These are phyloP conservation scores for Graphilbum fragrans DNA, from an alignment of 2,329 filamentous ascomycete genomes.

Conservation along the genomic window DNA sequence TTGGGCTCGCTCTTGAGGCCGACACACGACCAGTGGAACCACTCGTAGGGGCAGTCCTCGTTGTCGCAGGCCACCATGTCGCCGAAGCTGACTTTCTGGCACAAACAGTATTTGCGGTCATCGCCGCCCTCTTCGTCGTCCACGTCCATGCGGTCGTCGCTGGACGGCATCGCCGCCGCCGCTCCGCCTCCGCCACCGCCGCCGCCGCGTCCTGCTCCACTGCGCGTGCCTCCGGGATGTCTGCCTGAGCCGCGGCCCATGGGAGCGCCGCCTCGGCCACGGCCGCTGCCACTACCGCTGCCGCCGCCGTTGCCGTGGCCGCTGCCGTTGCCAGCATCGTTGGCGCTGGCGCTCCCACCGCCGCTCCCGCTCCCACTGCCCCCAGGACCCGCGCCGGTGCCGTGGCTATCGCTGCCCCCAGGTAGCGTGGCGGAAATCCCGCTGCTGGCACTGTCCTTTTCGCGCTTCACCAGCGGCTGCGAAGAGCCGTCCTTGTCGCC, in stretches of 20 bases:
- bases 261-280: background rate
- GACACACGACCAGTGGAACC: slow-evolving; percentile 76
- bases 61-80: slow-evolving; percentile 89
- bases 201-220: background rate
- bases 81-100: slow-evolving; percentile 72
- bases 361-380: too few species aligned
- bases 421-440: background rate
- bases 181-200: background rate
- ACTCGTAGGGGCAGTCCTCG: slow-evolving; percentile 67
- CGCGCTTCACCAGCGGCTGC: slow-evolving; percentile 6
- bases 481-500: slow-evolving; percentile 5
- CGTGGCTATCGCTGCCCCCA: too few species aligned
- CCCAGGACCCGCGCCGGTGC: background rate
- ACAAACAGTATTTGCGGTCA: slow-evolving; percentile 74
- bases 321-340: background rate
- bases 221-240: background rate
- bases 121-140: slow-evolving; percentile 61
- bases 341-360: background rate
- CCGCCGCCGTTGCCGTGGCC: slow-evolving; percentile 4
- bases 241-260: background rate
- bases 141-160: slow-evolving; percentile 40
- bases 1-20: slow-evolving; percentile 56
- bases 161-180: slow-evolving; percentile 18
- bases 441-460: slow-evolving; percentile 3
- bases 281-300: background rate